Evolutionary conservation across 1,284 basidiomycete genomes (phyloP), one percentile per base, ranked within the genome.

Genomic region (Heterobasidion annosum): DNA sequence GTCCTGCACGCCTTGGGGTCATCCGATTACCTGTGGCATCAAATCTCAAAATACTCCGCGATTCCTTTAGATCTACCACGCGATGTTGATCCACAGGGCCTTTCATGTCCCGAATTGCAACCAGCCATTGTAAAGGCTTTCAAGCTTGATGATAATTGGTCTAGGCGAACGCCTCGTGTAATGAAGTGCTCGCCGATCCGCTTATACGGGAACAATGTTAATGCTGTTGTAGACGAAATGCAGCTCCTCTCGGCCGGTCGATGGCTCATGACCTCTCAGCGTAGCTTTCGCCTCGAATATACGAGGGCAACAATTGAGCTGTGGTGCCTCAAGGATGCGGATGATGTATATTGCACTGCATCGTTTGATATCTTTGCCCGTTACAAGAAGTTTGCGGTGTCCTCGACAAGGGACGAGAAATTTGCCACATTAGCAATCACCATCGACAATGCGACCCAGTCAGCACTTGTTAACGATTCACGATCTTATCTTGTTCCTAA

Each of bases 131-230:
- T 76, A 15, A 67, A 67, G 46, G 76, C 79, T 6, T 63, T 82
- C 54, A 73, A 68, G 33, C 67, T 83, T 19, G 77, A 83, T 48
- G 66, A 62, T 44, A 82, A 77, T 57, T 83, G 81, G 82, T 64
- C 67, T 48, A 65, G 67, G 48, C 63, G 64, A 12, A 61, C 60
- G 10, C 66, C 75, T 1, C 61, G 58, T 25, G 67, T 78, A 50
- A 67, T 64, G 50, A 60, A 65, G 42, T 64, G 74, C 33, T 66
- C 63, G 16, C 65, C 67, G 34, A 67, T 79, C 51, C 4, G 25
- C 25, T 59, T 66, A 3, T 63, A 68, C 45, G 66, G 49, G 8
- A 40, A 67, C 43, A 69, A 66, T 42, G 68, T 69, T 16, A 62
- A 61, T 15, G 40, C 50, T 3, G 58, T 63, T 25, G 68, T 75